Percentiles rank a stretch among this genome's conserved stretches.
These are phyloP conservation scores for Mycena epipterygia DNA, from an alignment of 768 basidiomycete genomes.

Conservation along the genomic window DNA sequence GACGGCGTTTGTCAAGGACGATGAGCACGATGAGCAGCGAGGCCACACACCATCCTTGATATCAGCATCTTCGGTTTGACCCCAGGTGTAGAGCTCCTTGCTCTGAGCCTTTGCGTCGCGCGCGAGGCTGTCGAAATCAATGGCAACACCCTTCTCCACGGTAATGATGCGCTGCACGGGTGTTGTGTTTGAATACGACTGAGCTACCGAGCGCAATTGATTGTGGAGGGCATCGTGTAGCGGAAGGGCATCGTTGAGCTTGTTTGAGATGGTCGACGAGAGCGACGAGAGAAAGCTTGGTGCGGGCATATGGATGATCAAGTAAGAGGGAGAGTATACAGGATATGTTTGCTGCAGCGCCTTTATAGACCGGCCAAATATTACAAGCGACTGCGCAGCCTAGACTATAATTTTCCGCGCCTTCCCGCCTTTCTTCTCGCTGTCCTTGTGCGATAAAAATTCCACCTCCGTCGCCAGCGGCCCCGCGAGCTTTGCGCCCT, in stretches of 20 bases:
- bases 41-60: slow-evolving; percentile 60
- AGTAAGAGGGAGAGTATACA: slow-evolving; percentile 22
- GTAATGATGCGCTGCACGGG: slow-evolving; percentile 88
- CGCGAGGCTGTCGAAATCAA: slow-evolving; percentile 77
- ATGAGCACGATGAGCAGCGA: background rate
- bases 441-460: slow-evolving; percentile 95
- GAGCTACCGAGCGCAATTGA: slow-evolving; percentile 79
- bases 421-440: slow-evolving; percentile 92
- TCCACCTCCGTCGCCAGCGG: slow-evolving; percentile 96
- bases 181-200: slow-evolving; percentile 78
- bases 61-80: slow-evolving; percentile 78
- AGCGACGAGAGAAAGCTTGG: slow-evolving; percentile 69
- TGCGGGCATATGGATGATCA: slow-evolving; percentile 62
- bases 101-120: slow-evolving; percentile 80
- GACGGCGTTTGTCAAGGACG: slow-evolving; percentile 16
- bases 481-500: slow-evolving; percentile 80
- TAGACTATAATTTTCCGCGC: slow-evolving; percentile 85
- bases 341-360: slow-evolving; percentile 17
- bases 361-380: slow-evolving; percentile 24
- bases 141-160: slow-evolving; percentile 79
- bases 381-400: slow-evolving; percentile 28
- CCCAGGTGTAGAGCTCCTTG: slow-evolving; percentile 91
- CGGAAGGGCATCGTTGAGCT: slow-evolving; percentile 67
- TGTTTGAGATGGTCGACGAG: slow-evolving; percentile 78
- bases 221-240: slow-evolving; percentile 74